These are phyloP conservation scores for Flueggea neowawraea DNA, from an alignment of 441 rosid species.

Conservation along the genomic window DNA sequence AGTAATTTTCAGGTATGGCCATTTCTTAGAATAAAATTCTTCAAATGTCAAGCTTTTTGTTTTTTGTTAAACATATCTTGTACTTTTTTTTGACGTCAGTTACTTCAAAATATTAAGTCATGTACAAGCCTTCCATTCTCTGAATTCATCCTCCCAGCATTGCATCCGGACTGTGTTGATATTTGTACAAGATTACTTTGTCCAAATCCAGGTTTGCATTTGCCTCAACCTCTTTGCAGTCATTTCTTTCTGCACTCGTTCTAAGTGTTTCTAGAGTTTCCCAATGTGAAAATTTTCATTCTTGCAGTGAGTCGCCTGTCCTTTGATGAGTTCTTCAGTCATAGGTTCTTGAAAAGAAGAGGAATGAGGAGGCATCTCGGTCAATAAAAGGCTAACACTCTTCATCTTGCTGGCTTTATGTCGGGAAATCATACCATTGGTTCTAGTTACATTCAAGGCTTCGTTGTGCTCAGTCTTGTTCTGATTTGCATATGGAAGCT, in stretches of 20 bases:
- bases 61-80: neutral
- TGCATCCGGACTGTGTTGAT: slow-evolving; percentile 59
- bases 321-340: slow-evolving; percentile 54
- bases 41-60: neutral
- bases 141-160: slow-evolving; percentile 28
- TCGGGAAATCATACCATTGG: no score
- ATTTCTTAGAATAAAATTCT: slow-evolving; percentile 2
- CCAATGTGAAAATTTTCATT: slow-evolving; percentile 6
- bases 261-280: slow-evolving; percentile 1
- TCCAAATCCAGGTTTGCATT: slow-evolving; percentile 44
- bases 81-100: slow-evolving; percentile 26
- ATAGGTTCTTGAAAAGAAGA: slow-evolving; percentile 36
- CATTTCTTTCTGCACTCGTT: neutral
- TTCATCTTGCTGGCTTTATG: neutral
- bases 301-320: slow-evolving; percentile 52
- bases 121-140: slow-evolving; percentile 52
- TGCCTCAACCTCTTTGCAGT: neutral
- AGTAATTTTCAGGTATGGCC: slow-evolving; percentile 56
- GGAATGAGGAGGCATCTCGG: slow-evolving; percentile 2
- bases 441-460: no score
- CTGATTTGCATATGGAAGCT: no score
- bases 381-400: neutral
- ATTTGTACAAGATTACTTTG: slow-evolving; percentile 59
- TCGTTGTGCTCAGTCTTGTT: no score
- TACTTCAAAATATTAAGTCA: slow-evolving; percentile 54